phyloP scores from a whole-genome alignment of 805 yeast species.

The Wickerhamomyces sydowiorum region DNA sequence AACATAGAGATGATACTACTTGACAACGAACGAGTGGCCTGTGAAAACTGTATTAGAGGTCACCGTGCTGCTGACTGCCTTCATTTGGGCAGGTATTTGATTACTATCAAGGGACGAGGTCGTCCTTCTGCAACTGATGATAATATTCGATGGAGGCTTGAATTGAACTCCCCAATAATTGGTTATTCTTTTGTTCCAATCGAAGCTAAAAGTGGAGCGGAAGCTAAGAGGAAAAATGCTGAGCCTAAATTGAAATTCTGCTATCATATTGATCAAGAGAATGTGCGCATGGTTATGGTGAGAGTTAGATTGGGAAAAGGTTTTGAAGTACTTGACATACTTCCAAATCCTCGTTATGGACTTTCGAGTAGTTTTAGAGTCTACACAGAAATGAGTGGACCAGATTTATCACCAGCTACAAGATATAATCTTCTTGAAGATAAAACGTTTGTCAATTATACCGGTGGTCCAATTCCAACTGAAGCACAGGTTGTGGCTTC shows the following conservation, averaged over 20 bases:
- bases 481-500: no score
- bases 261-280: slow-evolving; percentile 5
- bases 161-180: slow-evolving; percentile 5
- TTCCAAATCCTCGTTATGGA: not conserved
- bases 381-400: not conserved
- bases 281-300: no score
- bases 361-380: not conserved
- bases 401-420: no score
- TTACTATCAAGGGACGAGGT: slow-evolving; percentile 87
- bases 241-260: slow-evolving; percentile 7
- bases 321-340: slow-evolving; percentile 6
- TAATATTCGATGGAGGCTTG: slow-evolving; percentile 12
- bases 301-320: slow-evolving; percentile 11
- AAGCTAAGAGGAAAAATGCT: slow-evolving; percentile 1
- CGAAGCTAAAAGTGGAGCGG: slow-evolving; percentile 9
- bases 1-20: slow-evolving; percentile 57
- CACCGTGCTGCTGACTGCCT: slow-evolving; percentile 85
- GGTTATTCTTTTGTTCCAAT: slow-evolving; percentile 9
- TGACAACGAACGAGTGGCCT: slow-evolving; percentile 75
- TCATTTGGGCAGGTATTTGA: slow-evolving; percentile 73
- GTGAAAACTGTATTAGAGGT: slow-evolving; percentile 86
- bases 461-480: no score
- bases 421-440: no score
- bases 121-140: slow-evolving; percentile 51
- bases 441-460: no score